Percentiles rank a stretch among this genome's conserved stretches.
Evolutionary conservation across 192 early-diverging fungal species (phyloP).

Genomic region (Lunasporangiospora selenospora): DNA sequence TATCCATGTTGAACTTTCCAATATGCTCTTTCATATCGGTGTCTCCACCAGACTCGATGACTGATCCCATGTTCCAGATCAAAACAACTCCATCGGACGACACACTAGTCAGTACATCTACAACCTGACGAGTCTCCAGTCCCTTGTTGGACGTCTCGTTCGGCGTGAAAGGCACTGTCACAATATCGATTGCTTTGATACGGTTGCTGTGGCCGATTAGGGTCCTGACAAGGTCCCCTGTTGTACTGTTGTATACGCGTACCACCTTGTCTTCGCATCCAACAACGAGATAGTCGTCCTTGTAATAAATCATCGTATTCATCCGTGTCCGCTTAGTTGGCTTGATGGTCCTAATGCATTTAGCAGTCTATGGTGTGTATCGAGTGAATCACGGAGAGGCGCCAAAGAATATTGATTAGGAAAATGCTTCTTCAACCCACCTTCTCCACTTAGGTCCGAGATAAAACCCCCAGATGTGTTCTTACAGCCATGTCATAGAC

Average conservation of each 20-base stretch:
- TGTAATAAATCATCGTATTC: slow-evolving; percentile 31
- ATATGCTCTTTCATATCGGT: slow-evolving; percentile 48
- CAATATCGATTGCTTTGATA: slow-evolving; percentile 56
- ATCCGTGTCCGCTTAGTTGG: slow-evolving; percentile 35
- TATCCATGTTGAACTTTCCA: slow-evolving; percentile 44
- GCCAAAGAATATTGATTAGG: slow-evolving; percentile 2
- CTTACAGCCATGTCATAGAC: slow-evolving; percentile 68
- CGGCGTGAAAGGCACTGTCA: slow-evolving; percentile 42
- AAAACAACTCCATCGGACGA: slow-evolving; percentile 80
- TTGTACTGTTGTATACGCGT: slow-evolving; percentile 55
- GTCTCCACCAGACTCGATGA: slow-evolving; percentile 17
- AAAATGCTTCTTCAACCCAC: not conserved
- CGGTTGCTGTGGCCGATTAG: slow-evolving; percentile 54
- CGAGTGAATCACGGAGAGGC: not conserved
- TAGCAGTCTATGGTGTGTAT: slow-evolving; percentile 43
- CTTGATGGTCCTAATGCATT: slow-evolving; percentile 38
- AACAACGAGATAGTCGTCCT: slow-evolving; percentile 58
- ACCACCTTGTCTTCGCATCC: slow-evolving; percentile 70
- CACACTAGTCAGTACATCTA: slow-evolving; percentile 42
- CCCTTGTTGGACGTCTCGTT: slow-evolving; percentile 43
- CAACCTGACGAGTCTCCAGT: slow-evolving; percentile 27
- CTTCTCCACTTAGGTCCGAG: not conserved
- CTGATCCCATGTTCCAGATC: slow-evolving; percentile 67
- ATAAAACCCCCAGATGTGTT: not conserved
- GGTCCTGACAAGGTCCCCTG: slow-evolving; percentile 52